A percentile compares a stretch with the other conserved stretches of the same genome.
Evolutionary conservation across 352 stramenopile genomes (phyloP).

Genomic region (Thalassiosira mediterranea): DNA sequence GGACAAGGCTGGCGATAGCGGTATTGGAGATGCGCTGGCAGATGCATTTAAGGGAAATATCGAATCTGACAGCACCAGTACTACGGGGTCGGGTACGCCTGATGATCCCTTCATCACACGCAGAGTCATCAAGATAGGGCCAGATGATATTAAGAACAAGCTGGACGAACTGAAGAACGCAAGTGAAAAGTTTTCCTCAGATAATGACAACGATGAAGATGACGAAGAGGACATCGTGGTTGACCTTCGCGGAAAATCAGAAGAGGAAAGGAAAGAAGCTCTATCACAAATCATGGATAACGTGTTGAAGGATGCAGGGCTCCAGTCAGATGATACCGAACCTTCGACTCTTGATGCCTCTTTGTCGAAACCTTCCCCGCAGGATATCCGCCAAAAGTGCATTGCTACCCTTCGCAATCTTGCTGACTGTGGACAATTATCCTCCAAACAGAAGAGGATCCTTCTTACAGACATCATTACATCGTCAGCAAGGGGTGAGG

Average conservation of each 20-base stretch:
- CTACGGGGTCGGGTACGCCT: slow-evolving; percentile 38
- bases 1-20: slow-evolving; percentile 37
- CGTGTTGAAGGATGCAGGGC: slow-evolving; percentile 10
- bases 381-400: slow-evolving; percentile 58
- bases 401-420: slow-evolving; percentile 71
- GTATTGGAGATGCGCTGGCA: slow-evolving; percentile 27
- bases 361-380: slow-evolving; percentile 1
- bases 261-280: slow-evolving; percentile 32
- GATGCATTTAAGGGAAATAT: slow-evolving; percentile 21
- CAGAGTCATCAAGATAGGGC: slow-evolving; percentile 48
- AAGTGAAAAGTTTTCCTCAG: too few relatives aligned
- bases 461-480: slow-evolving; percentile 82
- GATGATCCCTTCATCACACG: slow-evolving; percentile 47
- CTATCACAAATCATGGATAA: slow-evolving; percentile 28
- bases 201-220: slow-evolving; percentile 37
- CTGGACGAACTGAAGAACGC: slow-evolving; percentile 12
- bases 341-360: slow-evolving; percentile 20
- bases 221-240: slow-evolving; percentile 46
- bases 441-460: slow-evolving; percentile 73
- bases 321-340: neutral
- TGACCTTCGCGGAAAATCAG: slow-evolving; percentile 39
- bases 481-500: slow-evolving; percentile 64
- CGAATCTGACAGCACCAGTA: slow-evolving; percentile 28
- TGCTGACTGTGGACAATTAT: slow-evolving; percentile 66
- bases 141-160: slow-evolving; percentile 35